A percentile compares a stretch with the other conserved stretches of the same genome.
Conservation (phyloP, 2,329 filamentous ascomycete genomes). For the Sphaerostilbella broomeana region DNA sequence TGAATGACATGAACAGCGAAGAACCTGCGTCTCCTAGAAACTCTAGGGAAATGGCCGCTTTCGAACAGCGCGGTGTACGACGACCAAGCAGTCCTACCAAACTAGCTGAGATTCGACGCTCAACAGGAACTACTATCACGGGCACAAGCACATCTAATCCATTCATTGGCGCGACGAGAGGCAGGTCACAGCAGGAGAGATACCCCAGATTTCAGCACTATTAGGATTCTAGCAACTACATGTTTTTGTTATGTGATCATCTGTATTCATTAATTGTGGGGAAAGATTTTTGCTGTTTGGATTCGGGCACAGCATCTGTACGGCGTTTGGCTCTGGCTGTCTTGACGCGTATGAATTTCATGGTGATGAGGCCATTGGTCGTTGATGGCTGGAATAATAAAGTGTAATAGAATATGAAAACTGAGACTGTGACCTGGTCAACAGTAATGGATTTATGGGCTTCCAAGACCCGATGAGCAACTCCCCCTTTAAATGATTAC, state of each 20-base stretch:
- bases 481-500: slow-evolving; percentile 2
- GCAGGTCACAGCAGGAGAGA: slow-evolving; percentile 34
- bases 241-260: neutral
- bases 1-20: slow-evolving; percentile 48
- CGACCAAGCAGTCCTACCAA: slow-evolving; percentile 38
- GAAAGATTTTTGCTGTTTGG: slow-evolving; percentile 3
- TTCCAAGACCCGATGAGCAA: too few relatives aligned
- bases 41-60: slow-evolving; percentile 54
- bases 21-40: slow-evolving; percentile 46
- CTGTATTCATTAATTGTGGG: slow-evolving; percentile 4
- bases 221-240: neutral
- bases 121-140: slow-evolving; percentile 17
- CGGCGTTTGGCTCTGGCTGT: slow-evolving; percentile 9
- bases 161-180: slow-evolving; percentile 32
- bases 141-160: slow-evolving; percentile 28
- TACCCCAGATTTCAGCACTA: slow-evolving; percentile 23
- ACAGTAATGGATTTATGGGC: too few relatives aligned
- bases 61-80: slow-evolving; percentile 41
- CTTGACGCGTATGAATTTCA: neutral
- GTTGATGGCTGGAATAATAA: neutral
- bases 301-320: slow-evolving; percentile 8
- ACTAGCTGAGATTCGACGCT: slow-evolving; percentile 24
- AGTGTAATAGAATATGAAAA: neutral
- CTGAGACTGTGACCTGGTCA: too few relatives aligned
- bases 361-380: too few relatives aligned